These are phyloP conservation scores for Candida oleophila DNA, from an alignment of 805 yeast species.

Conservation along the genomic window DNA sequence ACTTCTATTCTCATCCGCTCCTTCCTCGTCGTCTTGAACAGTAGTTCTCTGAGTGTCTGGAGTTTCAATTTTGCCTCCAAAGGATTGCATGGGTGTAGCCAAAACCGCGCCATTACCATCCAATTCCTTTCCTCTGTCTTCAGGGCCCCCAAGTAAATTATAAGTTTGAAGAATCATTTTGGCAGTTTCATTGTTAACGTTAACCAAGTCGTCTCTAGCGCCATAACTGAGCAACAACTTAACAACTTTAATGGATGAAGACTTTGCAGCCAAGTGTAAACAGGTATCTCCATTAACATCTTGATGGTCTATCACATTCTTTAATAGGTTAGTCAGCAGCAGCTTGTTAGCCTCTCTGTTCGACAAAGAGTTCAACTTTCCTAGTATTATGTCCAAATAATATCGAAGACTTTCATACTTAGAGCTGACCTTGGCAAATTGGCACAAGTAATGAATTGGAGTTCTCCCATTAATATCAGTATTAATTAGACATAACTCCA, in stretches of 20 bases:
- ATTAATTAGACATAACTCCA: slow-evolving; percentile 75
- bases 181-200: slow-evolving; percentile 44
- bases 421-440: slow-evolving; percentile 61
- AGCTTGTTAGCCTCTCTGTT: slow-evolving; percentile 19
- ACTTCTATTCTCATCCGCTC: slow-evolving; percentile 23
- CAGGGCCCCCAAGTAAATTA: slow-evolving; percentile 21
- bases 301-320: slow-evolving; percentile 66
- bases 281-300: slow-evolving; percentile 87
- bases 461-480: slow-evolving; percentile 74
- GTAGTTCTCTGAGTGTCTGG: slow-evolving; percentile 48
- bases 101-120: slow-evolving; percentile 12
- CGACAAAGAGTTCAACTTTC: slow-evolving; percentile 58
- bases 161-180: slow-evolving; percentile 41
- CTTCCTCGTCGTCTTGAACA: slow-evolving; percentile 41
- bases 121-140: slow-evolving; percentile 5
- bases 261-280: slow-evolving; percentile 69
- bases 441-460: slow-evolving; percentile 82
- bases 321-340: slow-evolving; percentile 40
- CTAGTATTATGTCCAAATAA: slow-evolving; percentile 73
- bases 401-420: slow-evolving; percentile 79
- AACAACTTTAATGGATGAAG: slow-evolving; percentile 70
- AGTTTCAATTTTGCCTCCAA: slow-evolving; percentile 26
- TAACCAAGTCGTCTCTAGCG: slow-evolving; percentile 57
- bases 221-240: slow-evolving; percentile 84
- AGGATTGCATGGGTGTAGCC: slow-evolving; percentile 29